These are phyloP conservation scores for Eimeria zaria DNA, from an alignment of 169 alveolate species.

Conservation along the genomic window DNA sequence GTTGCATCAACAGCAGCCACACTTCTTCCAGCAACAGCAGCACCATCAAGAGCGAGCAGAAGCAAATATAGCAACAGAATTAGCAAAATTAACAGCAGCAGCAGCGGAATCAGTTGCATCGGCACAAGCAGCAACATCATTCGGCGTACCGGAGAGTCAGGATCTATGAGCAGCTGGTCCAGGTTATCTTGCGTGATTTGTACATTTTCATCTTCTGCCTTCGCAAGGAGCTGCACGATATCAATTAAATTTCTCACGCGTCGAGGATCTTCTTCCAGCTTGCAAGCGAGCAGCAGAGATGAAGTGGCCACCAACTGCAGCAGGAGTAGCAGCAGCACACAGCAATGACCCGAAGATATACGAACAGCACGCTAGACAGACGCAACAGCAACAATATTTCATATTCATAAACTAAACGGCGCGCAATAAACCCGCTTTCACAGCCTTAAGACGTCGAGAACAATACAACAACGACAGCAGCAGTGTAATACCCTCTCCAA, in stretches of 20 bases:
- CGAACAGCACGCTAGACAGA: background rate
- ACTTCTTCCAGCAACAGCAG: background rate
- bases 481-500: background rate
- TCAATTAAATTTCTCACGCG: slow-evolving; percentile 92
- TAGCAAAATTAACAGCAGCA: background rate
- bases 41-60: background rate
- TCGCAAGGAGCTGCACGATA: slow-evolving; percentile 89
- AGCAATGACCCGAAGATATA: background rate
- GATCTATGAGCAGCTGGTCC: slow-evolving; percentile 56
- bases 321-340: slow-evolving; percentile 3
- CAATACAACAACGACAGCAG: background rate
- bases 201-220: slow-evolving; percentile 49
- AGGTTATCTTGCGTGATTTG: slow-evolving; percentile 63
- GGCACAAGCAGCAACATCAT: background rate
- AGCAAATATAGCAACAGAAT: background rate
- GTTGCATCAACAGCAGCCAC: background rate
- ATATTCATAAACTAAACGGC: too few relatives aligned
- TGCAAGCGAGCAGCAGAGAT: slow-evolving; percentile 93
- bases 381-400: too few relatives aligned
- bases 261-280: slow-evolving; percentile 94
- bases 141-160: slow-evolving; percentile 60
- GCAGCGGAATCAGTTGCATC: background rate
- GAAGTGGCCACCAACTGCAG: slow-evolving; percentile 92
- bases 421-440: too few relatives aligned
- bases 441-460: background rate